These are phyloP conservation scores for Tulasnella calospora DNA, from an alignment of 768 basidiomycete species.

Conservation along the genomic window DNA sequence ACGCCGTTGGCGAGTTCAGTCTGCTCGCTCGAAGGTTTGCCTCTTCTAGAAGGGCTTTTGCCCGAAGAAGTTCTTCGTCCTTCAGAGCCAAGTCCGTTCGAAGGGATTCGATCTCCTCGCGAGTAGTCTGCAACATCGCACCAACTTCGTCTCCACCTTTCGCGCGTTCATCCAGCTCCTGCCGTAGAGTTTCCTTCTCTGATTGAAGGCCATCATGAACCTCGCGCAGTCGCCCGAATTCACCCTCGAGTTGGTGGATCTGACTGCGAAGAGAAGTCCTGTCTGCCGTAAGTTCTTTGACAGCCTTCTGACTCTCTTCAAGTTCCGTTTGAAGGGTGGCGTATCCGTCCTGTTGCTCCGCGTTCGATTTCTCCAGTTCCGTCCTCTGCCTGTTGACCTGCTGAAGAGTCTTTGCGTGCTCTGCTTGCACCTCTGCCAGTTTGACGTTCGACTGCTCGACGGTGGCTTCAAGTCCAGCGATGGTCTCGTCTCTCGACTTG, in stretches of 20 bases:
- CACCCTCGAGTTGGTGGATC: conserved; percentile 50
- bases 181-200: conserved; percentile 48
- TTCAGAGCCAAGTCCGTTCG: conserved; percentile 56
- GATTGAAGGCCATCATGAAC: conserved; percentile 36
- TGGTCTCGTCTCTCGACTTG: conserved; percentile 52
- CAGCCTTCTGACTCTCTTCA: conserved; percentile 43
- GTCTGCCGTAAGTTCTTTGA: conserved; percentile 60
- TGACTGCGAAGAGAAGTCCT: conserved; percentile 57
- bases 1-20: conserved; percentile 36
- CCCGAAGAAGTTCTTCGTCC: conserved; percentile 61
- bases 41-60: conserved; percentile 41
- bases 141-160: conserved; percentile 55
- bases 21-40: conserved; percentile 32
- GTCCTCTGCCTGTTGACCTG: conserved; percentile 48
- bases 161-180: conserved; percentile 48
- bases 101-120: conserved; percentile 66
- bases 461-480: conserved; percentile 56
- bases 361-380: conserved; percentile 33
- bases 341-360: conserved; percentile 45
- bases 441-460: conserved; percentile 44
- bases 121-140: conserved; percentile 57
- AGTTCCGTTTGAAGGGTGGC: conserved; percentile 52
- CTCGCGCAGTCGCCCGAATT: conserved; percentile 52
- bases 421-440: conserved; percentile 19
- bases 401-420: conserved; percentile 29